phyloP scores from a whole-genome alignment of 345 rosid genomes.

The Eucalyptus grandis region DNA sequence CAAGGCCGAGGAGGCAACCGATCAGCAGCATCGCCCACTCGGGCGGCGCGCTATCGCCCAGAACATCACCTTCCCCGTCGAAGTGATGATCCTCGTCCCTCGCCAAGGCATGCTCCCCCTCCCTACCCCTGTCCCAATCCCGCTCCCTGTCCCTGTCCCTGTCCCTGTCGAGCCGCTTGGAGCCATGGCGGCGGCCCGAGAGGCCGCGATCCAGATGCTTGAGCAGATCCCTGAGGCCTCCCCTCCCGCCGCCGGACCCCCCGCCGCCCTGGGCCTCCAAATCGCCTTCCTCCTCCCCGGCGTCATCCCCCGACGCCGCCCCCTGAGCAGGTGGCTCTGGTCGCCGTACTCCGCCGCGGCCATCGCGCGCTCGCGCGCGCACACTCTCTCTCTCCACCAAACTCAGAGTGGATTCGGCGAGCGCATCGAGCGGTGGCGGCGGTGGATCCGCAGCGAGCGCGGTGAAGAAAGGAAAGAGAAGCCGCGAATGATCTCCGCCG shows the following conservation, averaged over 20 bases:
- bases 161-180: slow-evolving; percentile 33
- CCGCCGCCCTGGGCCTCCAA: slow-evolving; percentile 2
- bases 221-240: slow-evolving; percentile 38
- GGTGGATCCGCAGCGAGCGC: not conserved
- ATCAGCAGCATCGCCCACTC: slow-evolving; percentile 93
- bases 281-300: not conserved
- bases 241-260: not conserved
- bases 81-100: slow-evolving; percentile 1
- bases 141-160: slow-evolving; percentile 9
- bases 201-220: slow-evolving; percentile 55
- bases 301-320: not conserved
- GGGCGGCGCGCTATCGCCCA: slow-evolving; percentile 79
- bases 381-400: not conserved
- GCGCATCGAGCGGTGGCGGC: not conserved
- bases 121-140: slow-evolving; percentile 7
- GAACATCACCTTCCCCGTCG: slow-evolving; percentile 24
- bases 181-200: slow-evolving; percentile 42
- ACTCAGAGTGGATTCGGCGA: not conserved
- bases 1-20: slow-evolving; percentile 86
- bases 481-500: not conserved
- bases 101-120: slow-evolving; percentile 1
- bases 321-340: slow-evolving; percentile 6
- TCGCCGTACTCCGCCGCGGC: slow-evolving; percentile 4
- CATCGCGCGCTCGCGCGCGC: not conserved
- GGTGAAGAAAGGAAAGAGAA: not conserved